Base-by-base conservation (phyloP, 2,329 filamentous ascomycete genomes). In the Venturia asperata region DNA sequence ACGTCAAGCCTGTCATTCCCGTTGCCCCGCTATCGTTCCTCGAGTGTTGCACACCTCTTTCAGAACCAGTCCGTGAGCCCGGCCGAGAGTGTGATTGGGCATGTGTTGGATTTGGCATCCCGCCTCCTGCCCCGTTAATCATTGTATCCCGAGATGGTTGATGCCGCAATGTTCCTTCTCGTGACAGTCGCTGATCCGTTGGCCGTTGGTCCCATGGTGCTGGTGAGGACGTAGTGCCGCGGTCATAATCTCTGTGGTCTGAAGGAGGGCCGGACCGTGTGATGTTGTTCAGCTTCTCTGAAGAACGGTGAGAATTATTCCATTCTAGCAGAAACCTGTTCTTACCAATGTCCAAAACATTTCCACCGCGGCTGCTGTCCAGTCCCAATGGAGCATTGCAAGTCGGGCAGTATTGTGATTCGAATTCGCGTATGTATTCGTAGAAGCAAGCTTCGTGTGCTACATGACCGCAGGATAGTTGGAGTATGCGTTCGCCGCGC, bases 401-500 rank as follows among this genome's bases (percentile, higher is more conserved):
- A 69, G 90, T 89, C 37, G 94, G 94, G 77, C 94, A 99, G 72
- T 91, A 92, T 72, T 97, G 92, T 64, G 90, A 90, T 70, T 97
- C 92, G 66, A 93, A 90, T 73, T 97, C 93, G 72, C 91, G 90
- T 71, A 99, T 96, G 74, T 95, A 97, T 77, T 99, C 94, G 78
- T 97, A 97, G 75, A 99, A 97, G 78, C 94, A 99, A 43, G 93
- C 94, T 76, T 97, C 94, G 75, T 99, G 94, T 13, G 93, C 92
- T 67, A 99, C 93, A 77, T 99, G 94, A n/a, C 88, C 85, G 77
- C 94, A 99, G 6, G 92, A 95, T 72, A 99, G 94, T 75, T 97
- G 94, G 64, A 99, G 81, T 67, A 99, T 92, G 70, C 92, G 87
- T 79, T 99, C 94, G 67, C 94, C 94, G 62, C 90, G 89, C 60